Percentiles rank a stretch among this genome's conserved stretches.
Conservation (phyloP, 2,329 filamentous ascomycete genomes). For the Fusarium miscanthi region DNA sequence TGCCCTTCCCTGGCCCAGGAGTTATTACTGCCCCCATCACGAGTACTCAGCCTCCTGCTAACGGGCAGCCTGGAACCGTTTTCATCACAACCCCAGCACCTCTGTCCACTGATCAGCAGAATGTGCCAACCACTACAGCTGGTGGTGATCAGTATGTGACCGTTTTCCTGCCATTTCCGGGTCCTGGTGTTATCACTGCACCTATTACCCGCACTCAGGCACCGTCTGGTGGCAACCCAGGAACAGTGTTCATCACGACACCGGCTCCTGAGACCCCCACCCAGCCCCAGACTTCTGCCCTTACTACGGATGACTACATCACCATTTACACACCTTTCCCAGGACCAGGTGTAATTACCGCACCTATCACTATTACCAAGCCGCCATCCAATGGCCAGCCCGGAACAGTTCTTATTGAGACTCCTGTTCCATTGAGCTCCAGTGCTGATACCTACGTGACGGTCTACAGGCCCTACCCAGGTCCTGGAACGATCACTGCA, state of each 20-base stretch:
- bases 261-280: slow-evolving; percentile 1
- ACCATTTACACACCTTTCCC: slow-evolving; percentile 34
- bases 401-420: slow-evolving; percentile 31
- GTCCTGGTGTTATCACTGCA: slow-evolving; percentile 23
- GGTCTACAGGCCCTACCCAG: slow-evolving; percentile 32
- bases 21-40: slow-evolving; percentile 16
- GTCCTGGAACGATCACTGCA: slow-evolving; percentile 27
- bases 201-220: slow-evolving; percentile 27
- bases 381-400: slow-evolving; percentile 21
- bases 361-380: slow-evolving; percentile 30
- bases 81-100: slow-evolving; percentile 18
- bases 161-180: slow-evolving; percentile 22
- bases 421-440: slow-evolving; percentile 21
- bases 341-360: slow-evolving; percentile 18
- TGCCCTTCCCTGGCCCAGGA: slow-evolving; percentile 11
- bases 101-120: neutral
- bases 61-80: slow-evolving; percentile 17
- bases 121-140: neutral
- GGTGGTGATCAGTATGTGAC: slow-evolving; percentile 8
- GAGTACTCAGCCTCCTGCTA: neutral
- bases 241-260: slow-evolving; percentile 33
- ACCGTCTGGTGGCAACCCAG: slow-evolving; percentile 12
- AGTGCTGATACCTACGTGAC: slow-evolving; percentile 28
- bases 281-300: neutral
- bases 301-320: slow-evolving; percentile 23